Evolutionary conservation across 768 basidiomycete genomes (phyloP).

Genomic region (Suillus luteus): DNA sequence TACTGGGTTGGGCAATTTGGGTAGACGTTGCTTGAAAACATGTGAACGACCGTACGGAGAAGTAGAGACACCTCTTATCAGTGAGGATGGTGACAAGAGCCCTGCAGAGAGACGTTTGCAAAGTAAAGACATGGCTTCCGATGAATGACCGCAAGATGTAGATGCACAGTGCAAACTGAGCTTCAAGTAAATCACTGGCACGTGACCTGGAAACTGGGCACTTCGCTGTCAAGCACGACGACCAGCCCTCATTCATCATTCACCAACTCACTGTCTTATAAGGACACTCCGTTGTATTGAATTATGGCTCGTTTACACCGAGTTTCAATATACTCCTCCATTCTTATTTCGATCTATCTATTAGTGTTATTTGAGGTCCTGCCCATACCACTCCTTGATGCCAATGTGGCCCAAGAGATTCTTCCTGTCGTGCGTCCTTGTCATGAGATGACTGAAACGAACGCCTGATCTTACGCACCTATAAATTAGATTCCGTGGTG

Average conservation of each 20-base stretch:
- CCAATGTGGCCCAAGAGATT: slow-evolving; percentile 47
- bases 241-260: neutral
- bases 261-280: neutral
- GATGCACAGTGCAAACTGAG: neutral
- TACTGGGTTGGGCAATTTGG: slow-evolving; percentile 75
- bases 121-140: neutral
- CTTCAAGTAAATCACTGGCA: slow-evolving; percentile 1
- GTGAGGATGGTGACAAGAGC: neutral
- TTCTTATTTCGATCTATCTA: slow-evolving; percentile 52
- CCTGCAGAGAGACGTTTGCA: neutral
- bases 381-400: slow-evolving; percentile 54
- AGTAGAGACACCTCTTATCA: slow-evolving; percentile 41
- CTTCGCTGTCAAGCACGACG: neutral
- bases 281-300: neutral
- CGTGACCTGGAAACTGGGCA: neutral
- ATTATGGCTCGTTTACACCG: slow-evolving; percentile 65
- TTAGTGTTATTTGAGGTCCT: slow-evolving; percentile 57
- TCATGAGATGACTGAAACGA: neutral
- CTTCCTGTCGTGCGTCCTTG: slow-evolving; percentile 57
- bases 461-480: neutral
- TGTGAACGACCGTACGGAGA: slow-evolving; percentile 87
- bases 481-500: slow-evolving; percentile 74
- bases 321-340: slow-evolving; percentile 46
- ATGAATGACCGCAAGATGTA: neutral
- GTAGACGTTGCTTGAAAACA: slow-evolving; percentile 70